Percentiles rank a stretch among this genome's conserved stretches.
These are phyloP conservation scores for Calonectria leucothoes DNA, from an alignment of 2,329 filamentous ascomycete genomes.

Conservation along the genomic window DNA sequence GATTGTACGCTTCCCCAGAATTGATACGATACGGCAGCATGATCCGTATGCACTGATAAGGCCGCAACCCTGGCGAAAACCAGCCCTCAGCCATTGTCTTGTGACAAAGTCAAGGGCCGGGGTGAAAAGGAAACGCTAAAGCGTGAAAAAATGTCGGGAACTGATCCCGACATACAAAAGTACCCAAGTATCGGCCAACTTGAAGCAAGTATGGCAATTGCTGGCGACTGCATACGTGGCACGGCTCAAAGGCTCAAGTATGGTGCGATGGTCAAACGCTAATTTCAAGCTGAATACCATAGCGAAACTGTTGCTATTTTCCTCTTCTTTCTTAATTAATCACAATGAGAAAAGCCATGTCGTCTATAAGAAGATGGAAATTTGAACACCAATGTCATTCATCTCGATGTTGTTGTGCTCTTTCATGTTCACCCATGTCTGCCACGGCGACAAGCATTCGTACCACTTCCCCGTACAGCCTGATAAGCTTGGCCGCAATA, in stretches of 20 bases:
- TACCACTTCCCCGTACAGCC: not conserved
- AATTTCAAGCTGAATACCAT: not conserved
- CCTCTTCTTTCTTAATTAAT: not conserved
- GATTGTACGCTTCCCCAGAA: conserved; percentile 6
- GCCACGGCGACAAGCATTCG: not conserved
- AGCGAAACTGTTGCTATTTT: not conserved
- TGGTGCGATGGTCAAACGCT: not conserved
- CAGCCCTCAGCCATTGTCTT: not conserved
- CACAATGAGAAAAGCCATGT: no score
- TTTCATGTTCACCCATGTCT: not conserved
- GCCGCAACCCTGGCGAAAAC: not conserved
- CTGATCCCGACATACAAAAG: conserved; percentile 5
- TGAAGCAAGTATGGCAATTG: not conserved
- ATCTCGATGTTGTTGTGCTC: not conserved
- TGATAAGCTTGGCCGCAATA: not conserved
- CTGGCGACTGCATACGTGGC: not conserved
- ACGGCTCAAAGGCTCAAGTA: not conserved
- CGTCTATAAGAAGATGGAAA: not conserved
- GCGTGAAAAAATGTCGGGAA: not conserved
- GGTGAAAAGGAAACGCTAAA: not conserved
- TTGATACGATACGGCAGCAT: not conserved
- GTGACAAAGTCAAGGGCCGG: not conserved
- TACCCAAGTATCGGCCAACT: not conserved
- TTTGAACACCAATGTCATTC: not conserved
- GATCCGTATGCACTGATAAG: conserved; percentile 11